Base-by-base conservation (phyloP, 2,329 filamentous ascomycete genomes). In the Nemania sp. region DNA sequence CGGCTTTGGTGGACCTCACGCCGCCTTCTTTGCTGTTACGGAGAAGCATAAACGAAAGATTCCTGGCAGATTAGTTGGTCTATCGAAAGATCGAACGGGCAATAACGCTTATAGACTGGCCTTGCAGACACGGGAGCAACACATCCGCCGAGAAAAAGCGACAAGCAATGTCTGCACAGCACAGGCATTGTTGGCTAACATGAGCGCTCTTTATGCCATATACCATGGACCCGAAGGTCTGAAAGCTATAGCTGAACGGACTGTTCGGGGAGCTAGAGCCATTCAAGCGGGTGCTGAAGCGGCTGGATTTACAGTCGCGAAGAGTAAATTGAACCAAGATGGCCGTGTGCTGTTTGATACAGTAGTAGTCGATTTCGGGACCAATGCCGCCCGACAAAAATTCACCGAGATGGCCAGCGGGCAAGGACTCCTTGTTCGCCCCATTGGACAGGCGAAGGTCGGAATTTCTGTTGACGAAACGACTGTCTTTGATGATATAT, bases 111-210 rank as follows among this genome's bases (percentile, higher is more conserved):
- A 95, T 61, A 82, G 93, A 64, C 75, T 97, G 67, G 89, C 93
- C 15, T 77, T 97, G 47, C 93, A 97, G 75, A 97, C 93, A 8
- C 82, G 93, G 64, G 93, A 97, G 75, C 93, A 97, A 76, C 93
- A 97, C 71, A 97, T 97, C 70, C 84, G 93, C 61, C 84, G 93
- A 67, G 93, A 97, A 72, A 97, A 97, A 80, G 93, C 93, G 1
- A 97, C 93, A 1, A 96, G 91, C 77, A 97, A 97, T 69, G 92
- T 97, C 55, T 97, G 93, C 77, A 97, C 93, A 1, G 92, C 93
- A 1, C 93, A 97, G 74, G 93, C 93, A 7, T 77, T 97, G 22
- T 79, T 97, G 46, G 93, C 93, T 31, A 97, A 97, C 72, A 97
- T 97, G 90, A 93, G 86, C 63, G 91, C 92, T 49, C 88, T 97